These are phyloP conservation scores for Trichoderma reesei DNA, from an alignment of 495 filamentous ascomycete genomes.

Conservation along the genomic window DNA sequence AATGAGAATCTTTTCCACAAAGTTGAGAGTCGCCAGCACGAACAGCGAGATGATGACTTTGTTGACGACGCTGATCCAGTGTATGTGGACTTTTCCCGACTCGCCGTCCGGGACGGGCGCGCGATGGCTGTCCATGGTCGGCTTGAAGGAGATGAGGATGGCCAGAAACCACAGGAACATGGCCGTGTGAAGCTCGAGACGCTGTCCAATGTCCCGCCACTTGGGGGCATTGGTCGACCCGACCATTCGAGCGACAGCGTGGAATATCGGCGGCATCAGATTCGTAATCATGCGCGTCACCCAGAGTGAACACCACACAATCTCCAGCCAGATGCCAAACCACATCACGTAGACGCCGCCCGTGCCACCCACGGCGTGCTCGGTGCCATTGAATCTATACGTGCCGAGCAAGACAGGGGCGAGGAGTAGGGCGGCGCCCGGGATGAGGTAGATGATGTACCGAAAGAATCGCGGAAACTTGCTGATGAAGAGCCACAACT, in stretches of 20 bases:
- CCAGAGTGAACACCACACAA: slow-evolving; percentile 91
- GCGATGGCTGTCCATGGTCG: slow-evolving; percentile 70
- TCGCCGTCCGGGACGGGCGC: slow-evolving; percentile 25
- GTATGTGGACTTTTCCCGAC: slow-evolving; percentile 39
- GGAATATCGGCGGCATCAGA: slow-evolving; percentile 57
- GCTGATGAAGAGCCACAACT: slow-evolving; percentile 43
- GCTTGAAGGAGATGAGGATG: slow-evolving; percentile 61
- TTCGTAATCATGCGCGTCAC: slow-evolving; percentile 68
- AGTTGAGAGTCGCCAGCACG: slow-evolving; percentile 68
- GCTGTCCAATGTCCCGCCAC: slow-evolving; percentile 81
- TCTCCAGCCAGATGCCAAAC: slow-evolving; percentile 93
- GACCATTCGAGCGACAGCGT: slow-evolving; percentile 60
- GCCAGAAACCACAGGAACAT: slow-evolving; percentile 91
- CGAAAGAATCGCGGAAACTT: slow-evolving; percentile 69
- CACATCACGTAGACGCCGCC: slow-evolving; percentile 74
- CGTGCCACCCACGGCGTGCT: slow-evolving; percentile 43
- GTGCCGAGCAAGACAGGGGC: slow-evolving; percentile 74
- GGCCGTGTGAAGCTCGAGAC: slow-evolving; percentile 76
- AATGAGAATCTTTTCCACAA: slow-evolving; percentile 87
- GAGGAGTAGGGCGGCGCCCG: slow-evolving; percentile 61
- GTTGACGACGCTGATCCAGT: slow-evolving; percentile 72
- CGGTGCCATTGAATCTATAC: slow-evolving; percentile 42
- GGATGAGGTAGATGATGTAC: slow-evolving; percentile 81
- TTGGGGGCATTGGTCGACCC: slow-evolving; percentile 82
- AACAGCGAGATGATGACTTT: slow-evolving; percentile 82